Evolutionary conservation across 1,284 basidiomycete genomes (phyloP).

Genomic region (Tilletia setariae): DNA sequence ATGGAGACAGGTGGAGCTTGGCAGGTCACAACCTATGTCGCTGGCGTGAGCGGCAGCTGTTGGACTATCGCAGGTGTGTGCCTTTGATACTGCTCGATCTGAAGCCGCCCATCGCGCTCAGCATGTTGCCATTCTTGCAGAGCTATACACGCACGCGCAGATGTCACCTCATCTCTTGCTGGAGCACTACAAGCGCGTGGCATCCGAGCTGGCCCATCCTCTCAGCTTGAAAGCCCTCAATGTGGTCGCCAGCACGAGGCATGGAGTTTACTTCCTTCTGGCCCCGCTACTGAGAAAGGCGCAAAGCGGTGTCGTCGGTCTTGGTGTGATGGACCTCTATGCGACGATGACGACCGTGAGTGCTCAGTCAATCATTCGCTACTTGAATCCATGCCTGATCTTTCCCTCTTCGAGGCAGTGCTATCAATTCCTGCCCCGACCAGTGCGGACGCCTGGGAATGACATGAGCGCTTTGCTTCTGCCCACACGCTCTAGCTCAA

Average conservation of each 20-base stretch:
- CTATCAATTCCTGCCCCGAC: slow-evolving; percentile 41
- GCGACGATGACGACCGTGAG: slow-evolving; percentile 39
- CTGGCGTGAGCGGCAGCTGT: slow-evolving; percentile 52
- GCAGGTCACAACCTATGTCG: slow-evolving; percentile 47
- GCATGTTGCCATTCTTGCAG: slow-evolving; percentile 23
- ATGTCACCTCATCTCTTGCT: slow-evolving; percentile 36
- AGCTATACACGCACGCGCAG: slow-evolving; percentile 39
- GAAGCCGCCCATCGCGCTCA: not conserved
- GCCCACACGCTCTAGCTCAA: not conserved
- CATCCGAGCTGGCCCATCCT: slow-evolving; percentile 44
- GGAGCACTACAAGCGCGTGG: slow-evolving; percentile 38
- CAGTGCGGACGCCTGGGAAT: not conserved
- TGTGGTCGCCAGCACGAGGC: slow-evolving; percentile 38
- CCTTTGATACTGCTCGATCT: not conserved
- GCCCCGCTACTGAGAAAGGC: slow-evolving; percentile 46
- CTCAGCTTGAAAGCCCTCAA: slow-evolving; percentile 47
- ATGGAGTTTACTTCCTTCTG: slow-evolving; percentile 46
- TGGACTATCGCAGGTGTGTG: slow-evolving; percentile 37
- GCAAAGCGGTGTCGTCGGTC: slow-evolving; percentile 35
- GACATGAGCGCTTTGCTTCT: not conserved
- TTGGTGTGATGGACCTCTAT: slow-evolving; percentile 53
- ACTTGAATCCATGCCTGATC: too few relatives aligned
- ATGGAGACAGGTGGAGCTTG: slow-evolving; percentile 44
- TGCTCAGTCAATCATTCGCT: not conserved
- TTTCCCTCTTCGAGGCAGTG: slow-evolving; percentile 8